These are phyloP conservation scores for Xylaria multiplex DNA, from an alignment of 2,329 filamentous ascomycete species.

Conservation along the genomic window DNA sequence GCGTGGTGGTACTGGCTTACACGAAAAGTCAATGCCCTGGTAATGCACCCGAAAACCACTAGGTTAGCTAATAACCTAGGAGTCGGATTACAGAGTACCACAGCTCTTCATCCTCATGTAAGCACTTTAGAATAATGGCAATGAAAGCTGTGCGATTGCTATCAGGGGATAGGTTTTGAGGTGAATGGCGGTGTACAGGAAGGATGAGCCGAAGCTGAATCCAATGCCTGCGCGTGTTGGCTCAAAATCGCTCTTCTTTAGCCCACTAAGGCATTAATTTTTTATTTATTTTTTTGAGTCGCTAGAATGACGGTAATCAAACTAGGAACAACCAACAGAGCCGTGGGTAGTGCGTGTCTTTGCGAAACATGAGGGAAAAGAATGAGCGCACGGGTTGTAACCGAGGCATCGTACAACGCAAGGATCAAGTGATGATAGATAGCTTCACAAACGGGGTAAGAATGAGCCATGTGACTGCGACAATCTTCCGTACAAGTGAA, in stretches of 20 bases:
- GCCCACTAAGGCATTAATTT: conserved; percentile 24
- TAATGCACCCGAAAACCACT: background rate
- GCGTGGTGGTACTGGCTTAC: background rate
- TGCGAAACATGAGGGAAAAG: conserved; percentile 15
- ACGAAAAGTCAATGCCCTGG: conserved; percentile 2
- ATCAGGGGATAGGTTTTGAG: conserved; percentile 17
- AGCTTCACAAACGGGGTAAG: conserved; percentile 30
- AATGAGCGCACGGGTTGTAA: conserved; percentile 30
- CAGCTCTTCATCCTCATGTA: background rate
- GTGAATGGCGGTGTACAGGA: conserved; percentile 36
- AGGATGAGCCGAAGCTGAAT: conserved; percentile 32
- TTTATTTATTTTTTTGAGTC: conserved; percentile 11
- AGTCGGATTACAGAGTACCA: background rate
- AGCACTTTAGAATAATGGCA: background rate
- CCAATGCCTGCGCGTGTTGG: conserved; percentile 21
- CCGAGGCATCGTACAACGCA: conserved; percentile 35
- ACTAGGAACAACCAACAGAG: conserved; percentile 1
- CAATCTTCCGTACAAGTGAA: conserved; percentile 36
- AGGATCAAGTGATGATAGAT: conserved; percentile 37
- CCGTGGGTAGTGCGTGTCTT: conserved; percentile 5
- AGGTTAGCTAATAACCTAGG: conserved; percentile 6
- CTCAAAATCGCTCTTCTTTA: conserved; percentile 13
- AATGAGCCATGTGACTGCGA: conserved; percentile 36
- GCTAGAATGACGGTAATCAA: conserved; percentile 15
- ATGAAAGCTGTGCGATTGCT: conserved; percentile 9